These are phyloP conservation scores for Hypoxylon sp. DNA, from an alignment of 2,329 filamentous ascomycete genomes.

Conservation along the genomic window DNA sequence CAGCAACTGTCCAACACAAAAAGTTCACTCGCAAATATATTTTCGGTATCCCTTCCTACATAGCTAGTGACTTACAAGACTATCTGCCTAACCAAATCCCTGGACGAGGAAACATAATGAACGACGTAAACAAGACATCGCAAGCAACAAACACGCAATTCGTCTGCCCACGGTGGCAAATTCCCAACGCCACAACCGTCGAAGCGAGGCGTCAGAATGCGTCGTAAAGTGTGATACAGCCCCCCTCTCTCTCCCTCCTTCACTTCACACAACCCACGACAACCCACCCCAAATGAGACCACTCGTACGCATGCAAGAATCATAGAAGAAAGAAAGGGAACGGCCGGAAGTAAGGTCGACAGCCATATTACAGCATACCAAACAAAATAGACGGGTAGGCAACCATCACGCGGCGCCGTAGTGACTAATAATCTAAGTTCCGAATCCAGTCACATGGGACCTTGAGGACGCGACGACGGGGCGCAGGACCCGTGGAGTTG, in stretches of 20 bases:
- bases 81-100: constrained; percentile 6
- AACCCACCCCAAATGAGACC: constrained; percentile 12
- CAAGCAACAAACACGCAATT: constrained; percentile 12
- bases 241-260: constrained; percentile 4
- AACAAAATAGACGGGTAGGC: constrained; percentile 19
- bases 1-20: background rate
- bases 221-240: constrained; percentile 30
- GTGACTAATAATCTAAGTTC: constrained; percentile 37
- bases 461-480: constrained; percentile 41
- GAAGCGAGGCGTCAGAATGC: constrained; percentile 22
- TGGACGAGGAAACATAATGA: background rate
- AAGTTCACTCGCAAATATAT: background rate
- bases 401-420: constrained; percentile 36
- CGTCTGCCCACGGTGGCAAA: constrained; percentile 39
- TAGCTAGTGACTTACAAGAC: background rate
- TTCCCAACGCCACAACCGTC: constrained; percentile 26
- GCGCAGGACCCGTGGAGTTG: constrained; percentile 30
- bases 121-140: constrained; percentile 13
- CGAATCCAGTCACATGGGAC: constrained; percentile 41
- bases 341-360: constrained; percentile 8
- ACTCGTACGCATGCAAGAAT: constrained; percentile 5
- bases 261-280: background rate
- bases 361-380: background rate
- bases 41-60: background rate
- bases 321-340: background rate